Percentiles rank a stretch among this genome's conserved stretches.
Conservation (phyloP, 148 eudicot genomes). For the Amaranthus palmeri region DNA sequence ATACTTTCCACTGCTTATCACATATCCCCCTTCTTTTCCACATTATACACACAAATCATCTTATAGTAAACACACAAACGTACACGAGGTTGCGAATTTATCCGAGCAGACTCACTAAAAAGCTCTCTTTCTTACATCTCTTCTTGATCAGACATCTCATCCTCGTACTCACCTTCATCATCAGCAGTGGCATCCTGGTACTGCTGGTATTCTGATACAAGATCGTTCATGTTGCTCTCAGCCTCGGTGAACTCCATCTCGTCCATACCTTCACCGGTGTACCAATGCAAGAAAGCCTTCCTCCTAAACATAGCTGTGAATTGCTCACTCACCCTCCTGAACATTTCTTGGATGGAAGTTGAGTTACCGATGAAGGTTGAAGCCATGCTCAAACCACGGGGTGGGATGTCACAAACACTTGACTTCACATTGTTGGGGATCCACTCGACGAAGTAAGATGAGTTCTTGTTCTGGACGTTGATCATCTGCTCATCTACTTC, state of each 20-base stretch:
- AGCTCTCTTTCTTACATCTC: slow-evolving; percentile 5
- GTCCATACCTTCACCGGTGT: slow-evolving; percentile 88
- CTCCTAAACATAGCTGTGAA: slow-evolving; percentile 87
- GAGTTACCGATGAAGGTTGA: slow-evolving; percentile 79
- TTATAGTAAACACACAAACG: slow-evolving; percentile 14
- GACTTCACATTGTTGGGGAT: slow-evolving; percentile 80
- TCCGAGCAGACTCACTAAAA: background rate
- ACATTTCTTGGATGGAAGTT: slow-evolving; percentile 72
- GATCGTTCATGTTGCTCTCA: slow-evolving; percentile 84
- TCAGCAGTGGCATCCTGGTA: slow-evolving; percentile 82
- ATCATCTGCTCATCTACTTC: slow-evolving; percentile 69
- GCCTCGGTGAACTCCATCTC: slow-evolving; percentile 94
- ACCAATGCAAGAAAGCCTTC: slow-evolving; percentile 90
- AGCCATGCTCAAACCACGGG: slow-evolving; percentile 64
- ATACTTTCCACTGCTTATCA: background rate
- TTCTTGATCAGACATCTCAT: slow-evolving; percentile 48
- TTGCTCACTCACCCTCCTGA: slow-evolving; percentile 76
- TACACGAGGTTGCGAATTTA: slow-evolving; percentile 1
- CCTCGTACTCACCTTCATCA: slow-evolving; percentile 58
- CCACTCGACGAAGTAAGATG: slow-evolving; percentile 80
- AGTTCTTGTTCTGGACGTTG: slow-evolving; percentile 68
- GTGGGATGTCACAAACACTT: slow-evolving; percentile 80
- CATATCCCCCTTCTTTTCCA: background rate
- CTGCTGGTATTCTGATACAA: slow-evolving; percentile 80
- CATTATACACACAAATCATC: slow-evolving; percentile 19